Percentiles rank a stretch among this genome's conserved stretches.
Evolutionary conservation across 2,329 filamentous ascomycete species (phyloP).

Genomic region (Dactylellina drechsleri): DNA sequence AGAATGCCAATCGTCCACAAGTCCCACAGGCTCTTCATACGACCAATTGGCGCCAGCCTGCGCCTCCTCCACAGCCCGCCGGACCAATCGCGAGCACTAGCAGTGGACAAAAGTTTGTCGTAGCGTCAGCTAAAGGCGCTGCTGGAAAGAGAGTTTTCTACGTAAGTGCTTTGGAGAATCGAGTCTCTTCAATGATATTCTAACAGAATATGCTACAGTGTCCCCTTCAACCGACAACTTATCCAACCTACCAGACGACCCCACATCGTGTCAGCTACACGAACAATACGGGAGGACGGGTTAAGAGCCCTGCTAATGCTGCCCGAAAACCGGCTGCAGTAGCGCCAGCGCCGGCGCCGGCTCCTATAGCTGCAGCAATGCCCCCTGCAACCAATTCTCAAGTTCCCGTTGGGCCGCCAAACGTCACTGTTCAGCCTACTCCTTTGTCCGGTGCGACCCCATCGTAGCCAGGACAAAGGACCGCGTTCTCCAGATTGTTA

Average conservation of each 20-base stretch:
- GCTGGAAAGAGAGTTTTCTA: conserved; percentile 49
- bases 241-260: conserved; percentile 31
- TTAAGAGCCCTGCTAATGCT: conserved; percentile 6
- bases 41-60: conserved; percentile 41
- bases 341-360: background rate
- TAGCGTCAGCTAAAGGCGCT: conserved; percentile 38
- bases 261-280: conserved; percentile 49
- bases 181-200: background rate
- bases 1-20: conserved; percentile 11
- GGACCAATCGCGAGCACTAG: conserved; percentile 50
- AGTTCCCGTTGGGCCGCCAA: conserved; percentile 13
- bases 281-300: conserved; percentile 1
- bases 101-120: conserved; percentile 47
- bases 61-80: conserved; percentile 32
- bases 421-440: conserved; percentile 18
- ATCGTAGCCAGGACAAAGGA: conserved; percentile 19
- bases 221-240: conserved; percentile 42
- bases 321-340: conserved; percentile 3
- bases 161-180: conserved; percentile 14
- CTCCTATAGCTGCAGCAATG: conserved; percentile 1
- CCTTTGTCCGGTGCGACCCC: conserved; percentile 34
- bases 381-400: background rate
- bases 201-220: conserved; percentile 23
- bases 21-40: conserved; percentile 35
- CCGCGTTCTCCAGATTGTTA: background rate